Base-by-base conservation (phyloP, 2,329 filamentous ascomycete species). In the Fusarium sp. region DNA sequence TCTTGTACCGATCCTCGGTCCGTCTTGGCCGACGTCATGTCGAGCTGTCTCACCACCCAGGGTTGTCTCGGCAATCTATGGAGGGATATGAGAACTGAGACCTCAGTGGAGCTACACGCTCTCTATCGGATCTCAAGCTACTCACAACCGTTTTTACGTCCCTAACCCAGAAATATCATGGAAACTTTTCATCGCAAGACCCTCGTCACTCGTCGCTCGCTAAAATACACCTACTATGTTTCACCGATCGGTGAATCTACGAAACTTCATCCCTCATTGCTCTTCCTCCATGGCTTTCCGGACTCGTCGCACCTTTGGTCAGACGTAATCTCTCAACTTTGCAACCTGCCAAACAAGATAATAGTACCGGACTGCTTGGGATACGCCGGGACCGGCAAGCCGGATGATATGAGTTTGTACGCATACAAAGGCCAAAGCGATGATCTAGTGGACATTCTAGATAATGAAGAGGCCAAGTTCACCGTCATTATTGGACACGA, bases 231-330 rank as follows among this genome's bases (percentile, higher is more conserved):
- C 7, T 39, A 39, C 37, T 39, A 39, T n/a, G n/a, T 59, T 3
- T 36, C 41, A 7, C 28, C 37, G 4, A 23, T 23, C 3, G 27
- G 36, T 11, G 18, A 50, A 37, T 44, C 52, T 27, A 56, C 48
- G 5, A 13, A 50, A 16, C 15, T 62, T 9, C 30, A 56, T 36
- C 63, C 59, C 9, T 13, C 55, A 12, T 50, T 66, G 28, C 41
- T 66, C 10, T 66, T 66, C 34, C n/a, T 66, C 28, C 64, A 66
- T 39, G 64, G 64, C 4, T 66, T 63, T 44, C 64, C 64, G 12
- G 64, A 66, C 23, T 63, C 60, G 7, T 54, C 64, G 18, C 55
- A 63, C 18, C 55, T 66, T 10, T 66, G 64, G 60, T 37, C 60
- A 13, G 60, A 23, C 13, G 60, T 66, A 3, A 8, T 60, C 12